Evolutionary conservation across 345 rosid genomes (phyloP), one percentile per base, ranked within the genome.

Genomic region (Kernera saxatilis): DNA sequence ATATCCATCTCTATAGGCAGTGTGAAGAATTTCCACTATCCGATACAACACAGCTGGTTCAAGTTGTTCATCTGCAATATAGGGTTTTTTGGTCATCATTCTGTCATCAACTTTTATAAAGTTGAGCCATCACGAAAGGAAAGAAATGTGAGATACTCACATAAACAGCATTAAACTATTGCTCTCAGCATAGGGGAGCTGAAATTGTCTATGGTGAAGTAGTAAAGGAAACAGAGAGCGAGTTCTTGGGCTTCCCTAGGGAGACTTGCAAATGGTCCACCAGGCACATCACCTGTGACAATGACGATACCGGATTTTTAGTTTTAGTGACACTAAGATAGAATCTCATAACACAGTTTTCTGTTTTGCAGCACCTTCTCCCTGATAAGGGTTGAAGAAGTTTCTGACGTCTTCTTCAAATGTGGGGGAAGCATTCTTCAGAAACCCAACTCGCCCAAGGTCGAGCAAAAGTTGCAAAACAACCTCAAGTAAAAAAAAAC

Each of bases 221-320:
- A 87, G 75, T 78, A 83, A 35, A 91, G 90, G 83, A 88, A 77
- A 67, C 77, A 79, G 36, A 86, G 48, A 23, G 94, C 64, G 37
- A 87, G 77, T 58, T 87, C 91, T 79, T 90, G 97, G 63, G 76
- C 69, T 76, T 82, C 87, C 70, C 64, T 51, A 7, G 88, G 80
- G 71, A 93, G 93, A 64, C 71, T 82, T 44, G 82, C 33, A 79
- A 93, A 90, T 73, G 91, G 93, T 59, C 98, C 98, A 77, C 78
- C 79, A 51, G 41, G 26, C 56, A 79, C 63, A n/a, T 75, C 75
- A 76, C 90, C 96, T 86, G 85, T 64, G 69, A 69, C 53, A 56
- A 22, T 54, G 11, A 53, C 21, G 37, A 62, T 11, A 18, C 13
- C 49, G 8, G 54, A 61, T n/a, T 60, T 58, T 67, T 17, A 69